These are phyloP conservation scores for Coniochaeta pulveracea DNA, from an alignment of 2,329 filamentous ascomycete genomes.

Conservation along the genomic window DNA sequence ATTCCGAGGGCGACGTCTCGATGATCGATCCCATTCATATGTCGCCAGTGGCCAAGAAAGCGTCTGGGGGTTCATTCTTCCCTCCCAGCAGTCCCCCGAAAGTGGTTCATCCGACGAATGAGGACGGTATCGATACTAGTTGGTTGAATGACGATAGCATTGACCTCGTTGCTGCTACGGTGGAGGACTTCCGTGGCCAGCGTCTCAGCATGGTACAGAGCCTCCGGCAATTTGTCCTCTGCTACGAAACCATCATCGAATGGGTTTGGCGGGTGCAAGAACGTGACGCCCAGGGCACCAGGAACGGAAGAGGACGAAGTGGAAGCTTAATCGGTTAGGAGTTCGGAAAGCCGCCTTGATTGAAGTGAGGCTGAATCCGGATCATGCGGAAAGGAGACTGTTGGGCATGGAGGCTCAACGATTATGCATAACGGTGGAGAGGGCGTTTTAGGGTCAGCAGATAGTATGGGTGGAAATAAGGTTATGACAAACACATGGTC, in stretches of 20 bases:
- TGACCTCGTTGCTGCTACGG: conserved; percentile 76
- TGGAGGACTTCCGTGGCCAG: conserved; percentile 83
- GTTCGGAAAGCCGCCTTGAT: neutral
- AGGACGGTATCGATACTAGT: conserved; percentile 28
- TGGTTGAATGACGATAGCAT: conserved; percentile 62
- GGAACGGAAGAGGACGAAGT: neutral
- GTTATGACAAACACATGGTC: no score
- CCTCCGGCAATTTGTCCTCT: conserved; percentile 84
- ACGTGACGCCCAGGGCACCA: conserved; percentile 6
- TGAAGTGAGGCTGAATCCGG: no score
- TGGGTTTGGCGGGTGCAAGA: conserved; percentile 55
- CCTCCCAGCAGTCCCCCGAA: neutral
- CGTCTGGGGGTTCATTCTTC: neutral
- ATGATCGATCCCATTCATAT: conserved; percentile 22
- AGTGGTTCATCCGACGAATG: neutral
- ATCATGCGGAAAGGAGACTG: no score
- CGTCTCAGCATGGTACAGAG: conserved; percentile 95
- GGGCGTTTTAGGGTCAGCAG: no score
- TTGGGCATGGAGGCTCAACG: no score
- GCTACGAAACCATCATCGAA: conserved; percentile 89
- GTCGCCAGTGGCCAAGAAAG: neutral
- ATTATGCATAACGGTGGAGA: no score
- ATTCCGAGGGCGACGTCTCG: conserved; percentile 32
- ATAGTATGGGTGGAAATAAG: no score
- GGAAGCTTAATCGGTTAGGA: conserved; percentile 3